These are phyloP conservation scores for Yamadazyma siamensis DNA, from an alignment of 1,139 yeast species.

Conservation along the genomic window DNA sequence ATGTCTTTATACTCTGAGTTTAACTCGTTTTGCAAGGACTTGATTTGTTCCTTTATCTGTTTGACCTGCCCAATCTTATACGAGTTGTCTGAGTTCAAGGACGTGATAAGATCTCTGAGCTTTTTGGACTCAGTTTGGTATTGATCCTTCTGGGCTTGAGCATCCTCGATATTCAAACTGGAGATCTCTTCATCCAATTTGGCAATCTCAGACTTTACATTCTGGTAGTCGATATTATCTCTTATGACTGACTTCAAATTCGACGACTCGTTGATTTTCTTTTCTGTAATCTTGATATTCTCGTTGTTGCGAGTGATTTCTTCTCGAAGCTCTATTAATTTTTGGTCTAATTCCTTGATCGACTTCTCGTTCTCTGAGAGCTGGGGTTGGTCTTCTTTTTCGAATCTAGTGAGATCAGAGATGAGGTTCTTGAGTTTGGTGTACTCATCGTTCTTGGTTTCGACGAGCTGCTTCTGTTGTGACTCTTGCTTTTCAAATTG, in stretches of 20 bases:
- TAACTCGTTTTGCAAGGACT: slow-evolving; percentile 54
- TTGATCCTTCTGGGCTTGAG: slow-evolving; percentile 58
- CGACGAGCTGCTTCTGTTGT: slow-evolving; percentile 7
- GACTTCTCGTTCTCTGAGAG: slow-evolving; percentile 17
- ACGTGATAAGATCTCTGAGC: slow-evolving; percentile 54
- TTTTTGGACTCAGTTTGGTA: slow-evolving; percentile 58
- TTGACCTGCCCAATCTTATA: slow-evolving; percentile 81
- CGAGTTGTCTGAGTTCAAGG: slow-evolving; percentile 65
- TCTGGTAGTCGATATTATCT: slow-evolving; percentile 39
- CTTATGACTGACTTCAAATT: slow-evolving; percentile 35
- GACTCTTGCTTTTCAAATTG: slow-evolving; percentile 16
- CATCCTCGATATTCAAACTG: slow-evolving; percentile 50
- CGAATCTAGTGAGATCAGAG: slow-evolving; percentile 8
- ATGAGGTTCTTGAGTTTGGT: slow-evolving; percentile 8
- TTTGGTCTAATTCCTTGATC: slow-evolving; percentile 7
- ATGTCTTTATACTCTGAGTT: slow-evolving; percentile 69
- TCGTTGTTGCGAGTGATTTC: slow-evolving; percentile 3
- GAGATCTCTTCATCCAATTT: slow-evolving; percentile 25
- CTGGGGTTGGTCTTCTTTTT: slow-evolving; percentile 16
- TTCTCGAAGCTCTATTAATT: slow-evolving; percentile 18
- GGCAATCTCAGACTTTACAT: slow-evolving; percentile 25
- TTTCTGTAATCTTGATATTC: slow-evolving; percentile 23
- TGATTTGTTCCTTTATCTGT: slow-evolving; percentile 75
- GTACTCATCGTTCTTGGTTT: slow-evolving; percentile 3
- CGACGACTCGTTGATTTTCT: slow-evolving; percentile 32